Conservation (phyloP, 129 eudicot species). For the Lactuca saligna region DNA sequence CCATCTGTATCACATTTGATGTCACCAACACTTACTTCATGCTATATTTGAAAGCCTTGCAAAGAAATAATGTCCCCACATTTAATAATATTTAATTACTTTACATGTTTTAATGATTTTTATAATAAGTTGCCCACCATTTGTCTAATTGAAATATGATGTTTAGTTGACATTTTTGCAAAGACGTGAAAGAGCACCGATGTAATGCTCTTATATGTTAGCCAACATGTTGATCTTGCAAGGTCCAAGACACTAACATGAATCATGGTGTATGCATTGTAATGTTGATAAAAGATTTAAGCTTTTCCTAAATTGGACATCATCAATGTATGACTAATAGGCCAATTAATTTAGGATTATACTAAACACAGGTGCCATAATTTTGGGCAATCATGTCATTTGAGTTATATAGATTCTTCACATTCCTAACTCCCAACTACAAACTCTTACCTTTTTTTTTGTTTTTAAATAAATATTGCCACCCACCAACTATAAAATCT, state of each 20-base stretch:
- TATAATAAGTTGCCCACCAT: too few species aligned
- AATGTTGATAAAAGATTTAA: constrained; percentile 29
- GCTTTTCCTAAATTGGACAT: constrained; percentile 22
- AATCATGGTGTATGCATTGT: constrained; percentile 29
- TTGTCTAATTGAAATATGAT: too few species aligned
- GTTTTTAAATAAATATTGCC: constrained; percentile 18
- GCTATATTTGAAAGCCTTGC: too few species aligned
- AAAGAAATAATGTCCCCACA: too few species aligned
- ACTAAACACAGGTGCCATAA: constrained; percentile 31
- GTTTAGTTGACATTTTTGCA: too few species aligned
- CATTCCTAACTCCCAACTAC: constrained; percentile 36
- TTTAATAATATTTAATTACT: too few species aligned
- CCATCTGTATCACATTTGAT: too few species aligned
- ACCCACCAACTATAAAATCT: constrained; percentile 33
- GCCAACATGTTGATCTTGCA: not conserved
- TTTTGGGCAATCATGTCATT: constrained; percentile 38
- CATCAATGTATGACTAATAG: constrained; percentile 37
- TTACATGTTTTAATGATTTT: too few species aligned
- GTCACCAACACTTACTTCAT: too few species aligned
- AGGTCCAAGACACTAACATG: not conserved
- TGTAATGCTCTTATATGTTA: too few species aligned
- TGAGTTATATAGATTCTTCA: constrained; percentile 30
- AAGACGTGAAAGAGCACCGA: too few species aligned
- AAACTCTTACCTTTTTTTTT: constrained; percentile 9
- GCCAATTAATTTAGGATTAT: constrained; percentile 22